These are phyloP conservation scores for Amanita thiersii DNA, from an alignment of 768 basidiomycete genomes.

Conservation along the genomic window DNA sequence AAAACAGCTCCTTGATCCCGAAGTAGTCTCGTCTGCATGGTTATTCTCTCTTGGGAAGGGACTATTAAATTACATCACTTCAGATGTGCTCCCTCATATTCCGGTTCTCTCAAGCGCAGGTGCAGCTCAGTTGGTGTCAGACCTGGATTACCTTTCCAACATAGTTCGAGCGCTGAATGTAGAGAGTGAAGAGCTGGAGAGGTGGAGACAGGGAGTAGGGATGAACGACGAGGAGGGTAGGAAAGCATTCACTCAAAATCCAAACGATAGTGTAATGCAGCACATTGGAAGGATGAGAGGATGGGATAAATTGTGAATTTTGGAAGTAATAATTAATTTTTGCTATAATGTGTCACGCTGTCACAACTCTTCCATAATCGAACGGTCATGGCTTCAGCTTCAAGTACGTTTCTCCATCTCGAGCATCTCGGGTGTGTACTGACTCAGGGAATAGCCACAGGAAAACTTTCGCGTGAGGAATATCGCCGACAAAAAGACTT, in stretches of 20 bases:
- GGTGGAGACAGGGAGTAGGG: slow-evolving; percentile 69
- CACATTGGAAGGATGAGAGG: slow-evolving; percentile 12
- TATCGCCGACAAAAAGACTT: slow-evolving; percentile 94
- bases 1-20: slow-evolving; percentile 49
- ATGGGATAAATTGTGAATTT: slow-evolving; percentile 14
- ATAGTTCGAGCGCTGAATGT: slow-evolving; percentile 89
- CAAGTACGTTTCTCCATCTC: slow-evolving; percentile 20
- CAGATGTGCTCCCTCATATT: slow-evolving; percentile 65
- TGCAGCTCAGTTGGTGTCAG: slow-evolving; percentile 76
- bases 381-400: slow-evolving; percentile 30
- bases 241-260: slow-evolving; percentile 20
- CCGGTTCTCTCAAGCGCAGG: slow-evolving; percentile 53
- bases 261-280: slow-evolving; percentile 25
- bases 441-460: slow-evolving; percentile 33
- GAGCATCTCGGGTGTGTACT: neutral
- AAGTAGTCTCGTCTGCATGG: slow-evolving; percentile 86
- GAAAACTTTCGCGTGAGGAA: slow-evolving; percentile 91
- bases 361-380: neutral
- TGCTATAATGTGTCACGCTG: neutral
- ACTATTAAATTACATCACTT: slow-evolving; percentile 67
- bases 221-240: slow-evolving; percentile 47
- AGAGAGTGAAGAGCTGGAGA: slow-evolving; percentile 70
- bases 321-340: neutral
- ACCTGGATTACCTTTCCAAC: slow-evolving; percentile 85
- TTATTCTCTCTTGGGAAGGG: slow-evolving; percentile 83